Percentiles rank a stretch among this genome's conserved stretches.
Evolutionary conservation across 176 grass and related monocot species (phyloP).

Genomic region (Tillandsia fasciculata): DNA sequence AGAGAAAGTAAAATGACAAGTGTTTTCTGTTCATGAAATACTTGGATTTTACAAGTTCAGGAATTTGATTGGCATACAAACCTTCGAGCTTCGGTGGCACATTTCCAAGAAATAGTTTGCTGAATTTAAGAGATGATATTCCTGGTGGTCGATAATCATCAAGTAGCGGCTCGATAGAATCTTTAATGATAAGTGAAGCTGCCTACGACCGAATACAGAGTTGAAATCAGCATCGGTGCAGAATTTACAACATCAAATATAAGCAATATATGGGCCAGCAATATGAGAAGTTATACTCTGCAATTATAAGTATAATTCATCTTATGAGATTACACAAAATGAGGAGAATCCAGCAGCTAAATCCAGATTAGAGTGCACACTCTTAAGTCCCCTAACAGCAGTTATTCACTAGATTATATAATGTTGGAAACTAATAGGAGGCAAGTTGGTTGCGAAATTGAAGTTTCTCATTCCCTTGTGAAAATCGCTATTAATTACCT

Average conservation of each 20-base stretch:
- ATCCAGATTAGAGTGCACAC: no score
- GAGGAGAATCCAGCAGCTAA: no score
- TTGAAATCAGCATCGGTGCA: background rate
- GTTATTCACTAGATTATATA: no score
- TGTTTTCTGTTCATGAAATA: background rate
- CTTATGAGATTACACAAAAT: no score
- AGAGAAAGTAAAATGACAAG: background rate
- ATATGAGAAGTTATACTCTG: background rate
- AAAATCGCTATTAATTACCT: no score
- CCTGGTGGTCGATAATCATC: conserved; percentile 92
- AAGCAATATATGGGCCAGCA: background rate
- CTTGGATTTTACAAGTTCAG: background rate
- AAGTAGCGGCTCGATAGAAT: conserved; percentile 82
- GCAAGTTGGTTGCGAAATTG: no score
- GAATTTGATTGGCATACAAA: conserved; percentile 12
- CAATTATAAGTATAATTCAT: no score
- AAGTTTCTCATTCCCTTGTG: no score
- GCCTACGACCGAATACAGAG: conserved; percentile 47
- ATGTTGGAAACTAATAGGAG: no score
- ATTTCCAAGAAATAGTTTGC: conserved; percentile 85
- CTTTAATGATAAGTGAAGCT: conserved; percentile 58
- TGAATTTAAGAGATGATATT: conserved; percentile 97
- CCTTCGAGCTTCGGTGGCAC: conserved; percentile 98
- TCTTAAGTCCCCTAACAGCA: no score
- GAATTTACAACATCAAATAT: background rate